Evolutionary conservation across 176 grass and related monocot species (phyloP), one percentile per base, ranked within the genome.

Genomic region (Chrysopogon serrulatus): DNA sequence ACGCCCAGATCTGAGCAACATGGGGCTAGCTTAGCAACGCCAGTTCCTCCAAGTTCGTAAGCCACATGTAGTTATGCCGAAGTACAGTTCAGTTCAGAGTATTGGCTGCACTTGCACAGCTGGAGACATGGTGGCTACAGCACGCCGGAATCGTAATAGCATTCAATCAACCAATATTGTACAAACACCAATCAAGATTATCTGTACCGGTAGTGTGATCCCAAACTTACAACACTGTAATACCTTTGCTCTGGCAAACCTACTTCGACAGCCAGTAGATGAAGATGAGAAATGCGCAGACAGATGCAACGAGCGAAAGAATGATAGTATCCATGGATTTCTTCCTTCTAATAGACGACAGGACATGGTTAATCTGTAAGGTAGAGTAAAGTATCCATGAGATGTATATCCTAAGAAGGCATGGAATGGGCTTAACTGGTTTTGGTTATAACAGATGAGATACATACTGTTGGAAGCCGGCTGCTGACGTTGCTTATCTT

Each of bases 191-290:
- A 79, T 84, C 89, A 28, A 40, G 4, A 83, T 79, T 80, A 84
- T 87, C 84, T 84, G 88, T 79, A 87, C 79, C 21, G 47, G 40
- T 32, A 76, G 67, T 88, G 86, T 88, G 79, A 90, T 83, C 82
- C 82, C 90, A 87, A 94, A 83, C 48, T 84, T 92, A 90, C 83
- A 94, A 94, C 88, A 92, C 65, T 82, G 74, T 83, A 39, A 54
- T 28, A 27, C 78, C 42, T 78, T 73, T 45, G 71, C 60, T 67
- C 23, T 40, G 56, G 33, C n/a, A 53, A 19, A 35, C 40, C 86
- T 96, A 99, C 81, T 99, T 99, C 24, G 93, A 99, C 81, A 96
- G 13, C 96, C 96, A 99, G 90, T 99, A 99, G 84, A 99, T 92
- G 71, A 99, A 90, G 69, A 99, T 94, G 43, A 99, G 91, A 74